Evolutionary conservation across 1,284 basidiomycete genomes (phyloP), one percentile per base, ranked within the genome.

Genomic region (Naganishia sp.): DNA sequence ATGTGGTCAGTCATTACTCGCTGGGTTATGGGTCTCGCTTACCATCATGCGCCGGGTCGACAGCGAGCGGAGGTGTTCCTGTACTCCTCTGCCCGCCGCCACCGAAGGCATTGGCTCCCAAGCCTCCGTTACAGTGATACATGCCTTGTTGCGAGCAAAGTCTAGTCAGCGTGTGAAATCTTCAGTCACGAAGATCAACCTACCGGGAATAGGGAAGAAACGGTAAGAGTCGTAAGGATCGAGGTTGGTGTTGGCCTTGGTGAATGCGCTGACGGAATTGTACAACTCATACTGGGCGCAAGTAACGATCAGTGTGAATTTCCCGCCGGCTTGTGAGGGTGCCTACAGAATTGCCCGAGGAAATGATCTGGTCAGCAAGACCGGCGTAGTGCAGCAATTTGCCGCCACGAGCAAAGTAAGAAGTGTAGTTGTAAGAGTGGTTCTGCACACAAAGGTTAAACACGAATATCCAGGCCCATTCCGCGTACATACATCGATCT

Each of bases 161-260:
- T 47, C 13, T 5, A 5, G 4, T 39, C 15, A 39, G 57, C 31
- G 2, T 7, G 13, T 21, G 15, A 31, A 17, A 5, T 35, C 15
- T n/a, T 25, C 11, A 23, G 21, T 47, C 25, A 23, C 68, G 71
- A 80, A 81, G 65, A 80, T 80, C 18, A 69, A 67, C 81, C 81
- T 82, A 3, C 81, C 82, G 1, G 80, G 79, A 28, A 82, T 75
- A 41, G 77, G 71, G 72, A 81, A 83, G 25, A 82, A 75, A 11
- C 78, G 76, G 71, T 82, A 82, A 68, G 74, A 78, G 57, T 77
- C 72, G 64, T 77, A 73, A 31, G 80, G 73, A 49, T 72, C 70
- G 50, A 72, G 57, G 9, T 68, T 64, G 52, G 71, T 72, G 50
- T 73, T 67, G 10, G 69, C 70, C 21, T 71, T 69, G 60, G 71